Conservation (phyloP, 2,329 filamentous ascomycete species). For the Trichoderma afroharzianum region DNA sequence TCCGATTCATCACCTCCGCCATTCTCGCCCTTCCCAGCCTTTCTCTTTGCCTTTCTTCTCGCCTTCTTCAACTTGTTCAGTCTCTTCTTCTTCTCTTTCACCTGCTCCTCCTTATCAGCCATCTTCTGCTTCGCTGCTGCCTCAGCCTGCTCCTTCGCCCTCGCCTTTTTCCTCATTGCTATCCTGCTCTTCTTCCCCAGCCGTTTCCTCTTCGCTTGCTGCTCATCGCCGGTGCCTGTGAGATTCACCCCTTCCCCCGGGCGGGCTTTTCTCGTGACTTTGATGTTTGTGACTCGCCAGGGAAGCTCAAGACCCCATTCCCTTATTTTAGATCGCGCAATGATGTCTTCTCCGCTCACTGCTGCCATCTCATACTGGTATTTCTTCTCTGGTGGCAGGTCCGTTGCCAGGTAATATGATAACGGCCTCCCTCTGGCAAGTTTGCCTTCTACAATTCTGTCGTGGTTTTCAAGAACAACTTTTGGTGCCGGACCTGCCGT, state of each 20-base stretch:
- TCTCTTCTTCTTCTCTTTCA: constrained; percentile 60
- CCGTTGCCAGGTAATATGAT: constrained; percentile 47
- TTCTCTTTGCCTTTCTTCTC: constrained; percentile 55
- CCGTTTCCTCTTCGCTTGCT: constrained; percentile 37
- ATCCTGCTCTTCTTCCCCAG: constrained; percentile 59
- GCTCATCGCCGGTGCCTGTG: constrained; percentile 6
- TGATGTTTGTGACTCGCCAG: constrained; percentile 53
- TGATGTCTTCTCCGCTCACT: constrained; percentile 50
- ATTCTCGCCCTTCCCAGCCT: constrained; percentile 24
- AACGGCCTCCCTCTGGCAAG: constrained; percentile 38
- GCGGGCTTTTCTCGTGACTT: constrained; percentile 30
- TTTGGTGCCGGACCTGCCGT: constrained; percentile 43
- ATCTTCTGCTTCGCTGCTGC: constrained; percentile 37
- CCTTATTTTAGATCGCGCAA: constrained; percentile 40
- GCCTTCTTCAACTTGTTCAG: constrained; percentile 59
- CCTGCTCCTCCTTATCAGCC: constrained; percentile 51
- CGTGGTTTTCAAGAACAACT: constrained; percentile 48
- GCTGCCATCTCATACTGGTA: constrained; percentile 44
- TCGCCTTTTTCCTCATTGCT: constrained; percentile 44
- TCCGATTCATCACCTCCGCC: constrained; percentile 22
- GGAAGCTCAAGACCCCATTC: constrained; percentile 59
- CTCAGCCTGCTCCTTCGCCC: constrained; percentile 40
- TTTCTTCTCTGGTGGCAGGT: constrained; percentile 35
- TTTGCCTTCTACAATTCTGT: constrained; percentile 36
- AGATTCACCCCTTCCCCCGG: constrained; percentile 21